Conservation (phyloP, 176 grass and related monocot species). For the Carex littledalei region DNA sequence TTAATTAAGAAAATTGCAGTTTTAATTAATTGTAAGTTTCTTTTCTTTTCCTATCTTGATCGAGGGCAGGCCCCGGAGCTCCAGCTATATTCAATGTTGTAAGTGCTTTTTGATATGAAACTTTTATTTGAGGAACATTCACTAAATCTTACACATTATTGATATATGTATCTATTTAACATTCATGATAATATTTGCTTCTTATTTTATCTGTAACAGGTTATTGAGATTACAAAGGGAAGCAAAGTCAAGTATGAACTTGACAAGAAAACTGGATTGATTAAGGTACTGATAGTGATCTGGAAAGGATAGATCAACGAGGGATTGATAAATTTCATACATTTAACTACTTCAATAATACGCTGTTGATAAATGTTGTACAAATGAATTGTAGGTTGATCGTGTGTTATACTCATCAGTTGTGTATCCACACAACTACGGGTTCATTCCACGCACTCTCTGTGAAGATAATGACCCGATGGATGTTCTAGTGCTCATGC, state of each 20-base stretch:
- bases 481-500: slow-evolving; percentile 94
- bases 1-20: background rate
- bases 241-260: slow-evolving; percentile 99
- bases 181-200: background rate
- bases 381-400: slow-evolving; percentile 49
- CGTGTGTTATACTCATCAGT: slow-evolving; percentile 82
- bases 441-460: slow-evolving; percentile 80
- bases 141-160: background rate
- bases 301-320: background rate
- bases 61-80: slow-evolving; percentile 53
- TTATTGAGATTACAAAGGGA: slow-evolving; percentile 86
- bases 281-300: slow-evolving; percentile 39
- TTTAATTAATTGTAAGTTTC: background rate
- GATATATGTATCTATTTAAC: background rate
- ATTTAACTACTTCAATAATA: background rate
- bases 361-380: background rate
- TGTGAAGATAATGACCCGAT: slow-evolving; percentile 97
- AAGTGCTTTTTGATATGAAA: slow-evolving; percentile 32
- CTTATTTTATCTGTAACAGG: slow-evolving; percentile 27
- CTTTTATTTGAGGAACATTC: background rate
- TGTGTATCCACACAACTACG: slow-evolving; percentile 95
- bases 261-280: slow-evolving; percentile 94
- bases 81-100: slow-evolving; percentile 90
- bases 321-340: background rate
- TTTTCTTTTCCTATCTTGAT: background rate